These are phyloP conservation scores for Uronychia binucleata DNA, from an alignment of 73 alveolate genomes.

Conservation along the genomic window DNA sequence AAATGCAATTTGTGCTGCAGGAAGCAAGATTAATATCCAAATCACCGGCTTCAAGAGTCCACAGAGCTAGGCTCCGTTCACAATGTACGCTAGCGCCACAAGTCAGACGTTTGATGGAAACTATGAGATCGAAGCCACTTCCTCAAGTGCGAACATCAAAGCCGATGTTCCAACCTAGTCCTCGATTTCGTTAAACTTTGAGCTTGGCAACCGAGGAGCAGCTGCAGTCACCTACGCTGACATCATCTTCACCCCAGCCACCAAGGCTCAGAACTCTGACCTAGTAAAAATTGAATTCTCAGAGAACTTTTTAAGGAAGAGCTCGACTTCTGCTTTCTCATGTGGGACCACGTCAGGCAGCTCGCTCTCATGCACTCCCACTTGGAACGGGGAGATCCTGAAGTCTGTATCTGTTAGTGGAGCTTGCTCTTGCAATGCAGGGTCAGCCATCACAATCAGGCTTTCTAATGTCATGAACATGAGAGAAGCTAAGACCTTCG, in stretches of 20 bases:
- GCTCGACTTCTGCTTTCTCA: conserved; percentile 1
- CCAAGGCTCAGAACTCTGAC: conserved; percentile 6
- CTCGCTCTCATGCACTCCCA: conserved; percentile 1
- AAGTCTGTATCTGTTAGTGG: conserved; percentile 7
- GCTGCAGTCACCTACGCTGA: conserved; percentile 18
- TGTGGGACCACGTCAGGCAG: conserved; percentile 15
- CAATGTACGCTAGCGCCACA: not conserved
- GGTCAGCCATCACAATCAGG: conserved; percentile 44
- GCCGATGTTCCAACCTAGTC: conserved; percentile 11
- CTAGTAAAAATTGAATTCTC: conserved; percentile 16
- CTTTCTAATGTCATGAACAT: conserved; percentile 51
- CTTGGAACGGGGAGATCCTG: not conserved
- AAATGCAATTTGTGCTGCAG: conserved; percentile 19
- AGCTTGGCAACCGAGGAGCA: conserved; percentile 9
- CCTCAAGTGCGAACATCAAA: conserved; percentile 1
- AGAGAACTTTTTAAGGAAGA: conserved; percentile 36
- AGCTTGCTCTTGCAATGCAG: conserved; percentile 39
- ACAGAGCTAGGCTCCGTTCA: not conserved
- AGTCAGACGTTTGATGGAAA: conserved; percentile 6
- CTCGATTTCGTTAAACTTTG: conserved; percentile 1
- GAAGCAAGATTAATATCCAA: not conserved
- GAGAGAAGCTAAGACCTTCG: conserved; percentile 45
- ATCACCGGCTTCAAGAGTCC: conserved; percentile 26
- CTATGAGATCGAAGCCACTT: conserved; percentile 6
- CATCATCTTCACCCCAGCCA: not conserved